Conservation (phyloP, 805 yeast species). For the Candida sonorensis region DNA sequence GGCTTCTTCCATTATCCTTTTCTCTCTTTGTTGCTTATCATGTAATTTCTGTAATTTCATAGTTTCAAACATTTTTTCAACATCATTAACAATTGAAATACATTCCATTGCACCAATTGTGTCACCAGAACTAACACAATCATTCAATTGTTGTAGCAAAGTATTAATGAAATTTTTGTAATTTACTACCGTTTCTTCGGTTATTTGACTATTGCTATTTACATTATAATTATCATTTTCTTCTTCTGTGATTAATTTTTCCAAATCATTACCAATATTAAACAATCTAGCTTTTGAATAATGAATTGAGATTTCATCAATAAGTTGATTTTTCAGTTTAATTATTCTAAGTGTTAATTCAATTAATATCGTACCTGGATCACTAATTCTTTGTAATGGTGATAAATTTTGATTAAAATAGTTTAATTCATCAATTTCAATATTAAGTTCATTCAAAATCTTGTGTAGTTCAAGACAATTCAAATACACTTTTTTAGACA, state of each 20-base stretch:
- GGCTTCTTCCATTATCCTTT: constrained; percentile 29
- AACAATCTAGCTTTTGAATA: constrained; percentile 63
- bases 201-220: constrained; percentile 9
- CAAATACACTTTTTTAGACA: constrained; percentile 47
- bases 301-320: constrained; percentile 47
- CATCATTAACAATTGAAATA: constrained; percentile 57
- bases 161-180: constrained; percentile 56
- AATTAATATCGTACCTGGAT: constrained; percentile 44
- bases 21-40: constrained; percentile 27
- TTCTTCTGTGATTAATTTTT: constrained; percentile 28
- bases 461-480: constrained; percentile 43
- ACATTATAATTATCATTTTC: constrained; percentile 4
- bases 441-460: constrained; percentile 33
- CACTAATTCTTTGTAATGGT: constrained; percentile 43
- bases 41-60: constrained; percentile 26
- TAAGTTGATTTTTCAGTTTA: constrained; percentile 42
- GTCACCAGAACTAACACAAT: constrained; percentile 46
- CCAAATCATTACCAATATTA: constrained; percentile 57
- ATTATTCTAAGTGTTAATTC: constrained; percentile 39
- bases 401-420: constrained; percentile 33
- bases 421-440: constrained; percentile 42
- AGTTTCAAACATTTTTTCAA: constrained; percentile 67
- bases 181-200: constrained; percentile 37
- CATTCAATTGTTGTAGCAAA: constrained; percentile 50
- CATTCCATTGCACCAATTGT: constrained; percentile 58